Evolutionary conservation across 2,329 filamentous ascomycete genomes (phyloP), one percentile per base, ranked within the genome.

Genomic region (Colletotrichum noveboracense): DNA sequence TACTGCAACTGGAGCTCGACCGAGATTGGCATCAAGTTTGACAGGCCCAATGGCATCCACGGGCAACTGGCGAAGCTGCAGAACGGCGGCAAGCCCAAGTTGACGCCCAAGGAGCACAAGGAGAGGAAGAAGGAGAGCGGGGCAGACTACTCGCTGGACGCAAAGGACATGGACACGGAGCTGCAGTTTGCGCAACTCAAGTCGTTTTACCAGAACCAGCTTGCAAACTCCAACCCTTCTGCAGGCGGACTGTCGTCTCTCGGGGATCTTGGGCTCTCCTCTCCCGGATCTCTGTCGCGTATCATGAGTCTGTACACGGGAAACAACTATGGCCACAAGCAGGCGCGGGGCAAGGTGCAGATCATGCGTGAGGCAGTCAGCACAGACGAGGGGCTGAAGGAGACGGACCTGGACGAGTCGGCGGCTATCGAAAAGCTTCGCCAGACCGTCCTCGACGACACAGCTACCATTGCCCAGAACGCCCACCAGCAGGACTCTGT

Each of bases 1-100:
- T 98, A 98, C 85, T 99, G 97, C 87, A 93, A 94, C 84, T 99
- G 97, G 97, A 95, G 92, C 77, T 96, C 96, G 2, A 90, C 94
- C 68, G 97, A 99, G 82, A 94, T 98, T 56, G 95, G 94, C 48
- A 93, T 99, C 83, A 92, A 95, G 80, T 97, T 99, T 82, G 95
- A 96, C 80, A 96, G 96, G 80, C 93, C 94, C 12, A 97, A 95
- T 75, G 95, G 95, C 76, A 96, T 99, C 77, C 93, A 95, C 78
- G 89, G 91, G 32, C 97, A 99, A 83, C 87, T 98, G 10, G 87
- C 93, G 48, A 94, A 93, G 79, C 85, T 97, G 72, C 92, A 92
- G 55, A 92, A 93, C 77, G 91, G 91, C 38, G 91, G 91, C 7
- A 83, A 86, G 55, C 84, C 86, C 5, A 87, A 88, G 58, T 82